Base-by-base conservation (phyloP, 2,329 filamentous ascomycete species). In the Chaetoscypha palmicola region DNA sequence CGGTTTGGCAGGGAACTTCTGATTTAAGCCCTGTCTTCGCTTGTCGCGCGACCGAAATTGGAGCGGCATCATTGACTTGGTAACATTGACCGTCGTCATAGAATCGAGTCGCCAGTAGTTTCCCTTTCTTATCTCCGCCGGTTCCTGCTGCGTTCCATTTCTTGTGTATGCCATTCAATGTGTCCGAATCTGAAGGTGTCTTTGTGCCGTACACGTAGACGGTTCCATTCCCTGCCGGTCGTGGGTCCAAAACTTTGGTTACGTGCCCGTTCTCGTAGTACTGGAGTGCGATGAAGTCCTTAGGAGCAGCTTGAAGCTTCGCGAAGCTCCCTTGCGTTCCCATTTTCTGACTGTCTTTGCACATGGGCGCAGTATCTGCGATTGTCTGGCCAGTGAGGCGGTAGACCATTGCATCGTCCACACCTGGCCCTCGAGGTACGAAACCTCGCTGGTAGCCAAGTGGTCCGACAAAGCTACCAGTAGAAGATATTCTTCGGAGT, bases 51-150 rank as follows among this genome's bases (percentile, higher is more conserved):
- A 61, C 57, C 4, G 80, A 81, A 49, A 88, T 79, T 10, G 46
- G 28, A 39, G 59, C 41, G 2, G 69, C 68, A n/a, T 54, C 55
- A 62, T 88, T 90, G 58, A 78, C 65, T 67, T 97, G 85, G 63
- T 89, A 89, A 70, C 92, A 98, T 58, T 87, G 83, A 20, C 84
- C 85, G 57, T 98, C 92, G 58, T 97, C 92, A 62, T 81, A 98
- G 68, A 85, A 80, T 55, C 87, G 81, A 1, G 78, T 83, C 0
- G 83, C 79, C 28, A 97, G 69, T 10, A 97, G 79, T 32, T 72
- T 70, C 23, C 92, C 92, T 31, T 83, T 79, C 38, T 76, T 72
- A 61, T 96, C 81, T 17, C 90, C 91, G 16, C 90, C 89, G 4
- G 76, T 83, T 48, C 90, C 90, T 45, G 87, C 80, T 14, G 72